Evolutionary conservation across 177 flowering plant species (phyloP), one percentile per base, ranked within the genome.

Genomic region (Vitis hybrid): DNA sequence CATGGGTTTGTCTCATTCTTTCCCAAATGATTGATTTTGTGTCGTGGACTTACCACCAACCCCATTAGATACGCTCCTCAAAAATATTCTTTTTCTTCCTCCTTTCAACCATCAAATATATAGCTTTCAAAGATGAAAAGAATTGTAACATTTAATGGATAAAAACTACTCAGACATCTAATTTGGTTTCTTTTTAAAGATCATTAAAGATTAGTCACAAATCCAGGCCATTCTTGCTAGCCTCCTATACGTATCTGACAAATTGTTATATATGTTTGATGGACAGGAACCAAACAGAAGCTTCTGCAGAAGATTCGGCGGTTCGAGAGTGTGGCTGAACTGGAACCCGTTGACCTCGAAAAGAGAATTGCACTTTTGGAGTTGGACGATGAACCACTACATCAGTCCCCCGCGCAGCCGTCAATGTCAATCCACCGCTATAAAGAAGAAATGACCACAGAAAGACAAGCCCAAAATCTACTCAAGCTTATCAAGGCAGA

Each of bases 281-380:
- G 17, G 32, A 18, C 82, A 88, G 92, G 86, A 59, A 76, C 74
- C 4, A 83, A 78, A 55, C 75, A 85, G 57, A 87, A 82, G 71
- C 87, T 81, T 15, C 77, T 72, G 76, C 78, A 76, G 48, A 87
- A 82, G 74, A 77, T 77, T 21, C 67, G 80, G 30, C 67, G 83
- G 49, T 83, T 86, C 27, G 91, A 88, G 74, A 58, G 74, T 61
- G 76, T 83, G 1, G 72, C 87, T 41, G 66, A 81, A 64, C 51
- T 90, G 27, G 87, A 87, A 54, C 94, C 94, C 1, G 68, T 90
- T 11, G 77, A 87, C 77, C 73, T 91, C 35, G 82, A 81, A 53
- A 80, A 81, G 65, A 68, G 85, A 55, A 74, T 91, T 17, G 77
- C 77, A 52, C 61, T 68, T 46, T 70, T 76, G 9, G 82, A 79